These are phyloP conservation scores for Arthroderma uncinatum DNA, from an alignment of 2,329 filamentous ascomycete genomes.

Conservation along the genomic window DNA sequence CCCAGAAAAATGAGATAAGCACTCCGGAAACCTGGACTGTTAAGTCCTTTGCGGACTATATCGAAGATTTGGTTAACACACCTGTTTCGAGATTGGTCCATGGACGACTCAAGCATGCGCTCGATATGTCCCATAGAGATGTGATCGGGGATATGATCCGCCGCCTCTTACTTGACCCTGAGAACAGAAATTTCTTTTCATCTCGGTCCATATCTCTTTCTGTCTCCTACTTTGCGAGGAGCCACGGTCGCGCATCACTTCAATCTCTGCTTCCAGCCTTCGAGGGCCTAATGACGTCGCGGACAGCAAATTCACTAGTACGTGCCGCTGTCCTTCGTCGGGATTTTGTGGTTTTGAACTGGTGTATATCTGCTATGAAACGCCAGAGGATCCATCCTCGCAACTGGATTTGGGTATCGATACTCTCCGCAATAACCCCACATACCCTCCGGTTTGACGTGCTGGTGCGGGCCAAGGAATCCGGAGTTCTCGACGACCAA, in stretches of 20 bases:
- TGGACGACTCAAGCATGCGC: neutral
- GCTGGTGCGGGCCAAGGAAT: neutral
- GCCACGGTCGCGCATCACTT: constrained; percentile 24
- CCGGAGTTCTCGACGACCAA: neutral
- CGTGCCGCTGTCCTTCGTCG: constrained; percentile 27
- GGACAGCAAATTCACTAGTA: constrained; percentile 38
- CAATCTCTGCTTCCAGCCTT: constrained; percentile 27
- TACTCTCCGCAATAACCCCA: constrained; percentile 17
- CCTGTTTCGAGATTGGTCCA: constrained; percentile 9
- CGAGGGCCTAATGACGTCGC: constrained; percentile 28
- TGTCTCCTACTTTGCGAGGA: constrained; percentile 28
- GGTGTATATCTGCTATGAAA: constrained; percentile 31
- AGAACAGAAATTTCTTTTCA: constrained; percentile 25
- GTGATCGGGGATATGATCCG: constrained; percentile 20
- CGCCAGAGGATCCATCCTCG: constrained; percentile 30
- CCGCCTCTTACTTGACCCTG: constrained; percentile 25
- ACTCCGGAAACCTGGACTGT: constrained; percentile 19
- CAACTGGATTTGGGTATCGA: constrained; percentile 35
- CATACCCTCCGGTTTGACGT: neutral
- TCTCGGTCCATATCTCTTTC: constrained; percentile 34
- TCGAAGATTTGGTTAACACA: constrained; percentile 27
- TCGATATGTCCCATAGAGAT: constrained; percentile 8
- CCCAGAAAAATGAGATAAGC: neutral
- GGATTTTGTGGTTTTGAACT: constrained; percentile 31
- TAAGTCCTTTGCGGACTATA: constrained; percentile 29